Conservation (phyloP, 1,284 basidiomycete genomes). For the Pyrrhoderma noxium region DNA sequence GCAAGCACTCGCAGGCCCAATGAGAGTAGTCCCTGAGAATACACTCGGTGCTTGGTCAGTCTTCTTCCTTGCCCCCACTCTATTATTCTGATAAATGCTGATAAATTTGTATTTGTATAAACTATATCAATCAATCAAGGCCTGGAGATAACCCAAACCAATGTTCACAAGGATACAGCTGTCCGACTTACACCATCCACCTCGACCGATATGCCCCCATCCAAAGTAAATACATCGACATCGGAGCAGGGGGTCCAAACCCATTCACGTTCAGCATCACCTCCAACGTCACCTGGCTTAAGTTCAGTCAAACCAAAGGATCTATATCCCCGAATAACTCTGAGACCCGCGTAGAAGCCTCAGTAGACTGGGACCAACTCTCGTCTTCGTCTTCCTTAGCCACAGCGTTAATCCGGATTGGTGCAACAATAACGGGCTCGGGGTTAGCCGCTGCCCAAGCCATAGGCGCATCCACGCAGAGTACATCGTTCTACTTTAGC, state of each 20-base stretch:
- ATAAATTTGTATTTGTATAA: not conserved
- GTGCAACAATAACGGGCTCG: too few species aligned
- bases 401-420: too few species aligned
- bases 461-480: not conserved
- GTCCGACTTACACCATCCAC: constrained; percentile 42
- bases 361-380: constrained; percentile 56
- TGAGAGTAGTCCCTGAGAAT: constrained; percentile 57
- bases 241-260: constrained; percentile 52
- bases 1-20: constrained; percentile 48
- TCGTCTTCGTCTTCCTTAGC: too few species aligned
- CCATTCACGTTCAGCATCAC: constrained; percentile 50
- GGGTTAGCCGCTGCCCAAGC: not conserved
- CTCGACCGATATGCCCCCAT: constrained; percentile 51
- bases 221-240: constrained; percentile 48
- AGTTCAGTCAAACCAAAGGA: constrained; percentile 39
- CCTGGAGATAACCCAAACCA: constrained; percentile 55
- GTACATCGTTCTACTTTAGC: constrained; percentile 1
- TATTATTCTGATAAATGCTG: too few species aligned
- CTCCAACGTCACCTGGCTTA: constrained; percentile 48
- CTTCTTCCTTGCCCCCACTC: not conserved
- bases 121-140: constrained; percentile 32
- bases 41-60: constrained; percentile 49
- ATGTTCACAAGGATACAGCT: constrained; percentile 43
- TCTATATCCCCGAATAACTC: constrained; percentile 39
- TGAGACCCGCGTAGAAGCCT: constrained; percentile 49